Percentiles rank a stretch among this genome's conserved stretches.
These are phyloP conservation scores for Pinus albicaulis DNA, from an alignment of 75 land plant species.

Conservation along the genomic window DNA sequence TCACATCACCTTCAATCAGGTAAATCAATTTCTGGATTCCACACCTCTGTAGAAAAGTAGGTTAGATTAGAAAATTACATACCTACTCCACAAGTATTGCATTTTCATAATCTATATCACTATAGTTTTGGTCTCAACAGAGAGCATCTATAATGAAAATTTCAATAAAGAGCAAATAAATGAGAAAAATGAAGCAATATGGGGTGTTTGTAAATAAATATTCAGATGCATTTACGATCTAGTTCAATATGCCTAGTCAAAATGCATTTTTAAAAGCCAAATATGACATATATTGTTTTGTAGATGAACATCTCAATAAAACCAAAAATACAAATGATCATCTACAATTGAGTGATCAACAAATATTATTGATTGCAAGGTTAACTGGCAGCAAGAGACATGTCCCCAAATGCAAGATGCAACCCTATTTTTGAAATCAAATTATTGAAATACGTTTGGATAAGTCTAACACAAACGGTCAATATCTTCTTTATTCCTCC, in stretches of 20 bases:
- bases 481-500: no score
- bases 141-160: neutral
- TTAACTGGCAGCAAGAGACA: neutral
- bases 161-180: neutral
- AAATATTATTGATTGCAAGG: neutral
- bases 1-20: conserved; percentile 91
- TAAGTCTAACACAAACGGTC: no score
- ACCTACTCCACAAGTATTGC: neutral
- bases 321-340: neutral
- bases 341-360: neutral
- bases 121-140: neutral
- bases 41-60: conserved; percentile 52
- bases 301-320: neutral
- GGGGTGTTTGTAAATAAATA: neutral
- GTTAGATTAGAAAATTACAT: neutral
- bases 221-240: neutral
- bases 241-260: neutral
- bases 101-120: neutral
- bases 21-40: conserved; percentile 84
- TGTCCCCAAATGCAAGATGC: neutral
- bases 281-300: neutral
- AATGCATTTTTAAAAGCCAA: neutral
- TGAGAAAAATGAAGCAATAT: neutral
- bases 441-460: neutral
- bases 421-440: neutral